Evolutionary conservation across 768 basidiomycete genomes (phyloP).

Genomic region (Phlegmacium glaucopus): DNA sequence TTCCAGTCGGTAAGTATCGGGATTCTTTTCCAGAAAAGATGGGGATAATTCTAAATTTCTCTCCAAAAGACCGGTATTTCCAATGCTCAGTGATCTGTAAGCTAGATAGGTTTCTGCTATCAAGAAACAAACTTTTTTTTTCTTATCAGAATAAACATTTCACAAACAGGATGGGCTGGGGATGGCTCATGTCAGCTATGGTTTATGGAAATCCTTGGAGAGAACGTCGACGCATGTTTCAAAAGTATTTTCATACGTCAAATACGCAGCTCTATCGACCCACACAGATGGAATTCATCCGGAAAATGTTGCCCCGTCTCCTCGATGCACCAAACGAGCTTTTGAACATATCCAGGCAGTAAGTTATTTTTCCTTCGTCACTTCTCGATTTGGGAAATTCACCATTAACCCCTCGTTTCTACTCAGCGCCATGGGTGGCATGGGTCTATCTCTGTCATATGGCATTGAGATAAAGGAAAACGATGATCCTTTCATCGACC

Average conservation of each 20-base stretch:
- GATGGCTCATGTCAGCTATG: slow-evolving; percentile 37
- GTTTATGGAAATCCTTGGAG: slow-evolving; percentile 40
- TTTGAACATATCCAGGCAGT: slow-evolving; percentile 34
- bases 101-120: neutral
- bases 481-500: slow-evolving; percentile 41
- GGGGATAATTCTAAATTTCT: neutral
- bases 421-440: slow-evolving; percentile 36
- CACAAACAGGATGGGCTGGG: slow-evolving; percentile 39
- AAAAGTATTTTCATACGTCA: slow-evolving; percentile 35
- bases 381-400: neutral
- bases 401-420: neutral
- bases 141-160: neutral
- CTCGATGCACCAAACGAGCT: slow-evolving; percentile 36
- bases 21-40: neutral
- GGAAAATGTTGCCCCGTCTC: slow-evolving; percentile 26
- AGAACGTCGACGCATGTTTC: slow-evolving; percentile 36
- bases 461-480: slow-evolving; percentile 37
- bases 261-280: slow-evolving; percentile 28
- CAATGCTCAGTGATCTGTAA: slow-evolving; percentile 21
- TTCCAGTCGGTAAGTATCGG: slow-evolving; percentile 29
- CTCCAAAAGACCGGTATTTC: slow-evolving; percentile 21
- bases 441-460: slow-evolving; percentile 41
- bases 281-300: slow-evolving; percentile 24
- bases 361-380: slow-evolving; percentile 9
- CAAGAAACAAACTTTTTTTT: neutral